Evolutionary conservation across 176 grass and related monocot species (phyloP), one percentile per base, ranked within the genome.

Genomic region (Aegilops sharonensis): DNA sequence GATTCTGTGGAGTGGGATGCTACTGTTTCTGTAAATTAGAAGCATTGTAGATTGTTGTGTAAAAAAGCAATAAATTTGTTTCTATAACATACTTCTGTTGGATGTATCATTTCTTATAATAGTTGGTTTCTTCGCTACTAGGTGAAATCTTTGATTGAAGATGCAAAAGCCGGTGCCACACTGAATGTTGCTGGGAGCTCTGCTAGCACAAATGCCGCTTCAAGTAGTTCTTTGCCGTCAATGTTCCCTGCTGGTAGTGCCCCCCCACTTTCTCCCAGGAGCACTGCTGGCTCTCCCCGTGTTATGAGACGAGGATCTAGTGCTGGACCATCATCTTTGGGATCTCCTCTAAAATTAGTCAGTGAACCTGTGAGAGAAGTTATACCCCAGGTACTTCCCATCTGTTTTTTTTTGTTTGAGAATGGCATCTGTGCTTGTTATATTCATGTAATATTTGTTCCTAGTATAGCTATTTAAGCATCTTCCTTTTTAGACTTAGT

Each of bases 241-340:
- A 97, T 99, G 97, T 99, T 99, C 78, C 89, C 94, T 68, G 92
- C 94, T 70, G 97, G 97, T 60, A 94, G 97, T 88, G 97, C 90
- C 37, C 97, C 97, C 66, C 97, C 97, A 61, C 97, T 99, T 81
- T 99, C 97, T 77, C 97, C 97, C 37, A 93, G 94, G 81, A 99
- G 97, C 63, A 93, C 87, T 13, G 82, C 94, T 84, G 94, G 97
- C 62, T 99, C 97, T 67, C 97, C 97, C 79, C 90, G 97, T 70
- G 72, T 97, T 90, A 54, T 91, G 63, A 92, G 94, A 24, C 92
- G 97, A 80, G 88, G 85, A 64, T 48, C 90, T 81, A 81, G 84
- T 76, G 87, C 85, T 89, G 97, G 92, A 66, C 85, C 90, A 47
- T 96, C 97, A 39, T 87, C 94, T n/a, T 91, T 99, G 82, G 92